Evolutionary conservation across 2,329 filamentous ascomycete species (phyloP).

Genomic region (Fusarium sambucinum): DNA sequence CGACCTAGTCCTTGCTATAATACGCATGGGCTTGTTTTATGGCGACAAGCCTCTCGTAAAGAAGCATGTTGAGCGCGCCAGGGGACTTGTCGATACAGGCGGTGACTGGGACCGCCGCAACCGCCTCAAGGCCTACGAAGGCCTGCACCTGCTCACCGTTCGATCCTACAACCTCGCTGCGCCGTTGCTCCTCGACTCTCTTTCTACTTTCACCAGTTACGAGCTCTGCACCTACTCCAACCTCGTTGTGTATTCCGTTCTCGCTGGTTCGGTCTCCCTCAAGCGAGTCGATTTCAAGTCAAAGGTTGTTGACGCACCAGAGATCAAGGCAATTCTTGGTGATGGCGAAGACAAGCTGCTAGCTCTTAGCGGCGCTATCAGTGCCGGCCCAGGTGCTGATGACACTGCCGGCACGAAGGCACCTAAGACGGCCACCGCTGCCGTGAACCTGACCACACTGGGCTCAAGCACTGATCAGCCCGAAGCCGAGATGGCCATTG

Average conservation of each 20-base stretch:
- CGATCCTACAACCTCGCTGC: slow-evolving; percentile 91
- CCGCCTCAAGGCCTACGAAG: slow-evolving; percentile 98
- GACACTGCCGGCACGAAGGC: slow-evolving; percentile 76
- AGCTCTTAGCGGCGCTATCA: slow-evolving; percentile 82
- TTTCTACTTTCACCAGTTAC: slow-evolving; percentile 98
- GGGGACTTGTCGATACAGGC: slow-evolving; percentile 89
- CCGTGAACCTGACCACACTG: slow-evolving; percentile 89
- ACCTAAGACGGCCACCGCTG: slow-evolving; percentile 67
- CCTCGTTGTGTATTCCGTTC: slow-evolving; percentile 93
- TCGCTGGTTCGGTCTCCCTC: slow-evolving; percentile 92
- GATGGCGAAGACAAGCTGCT: slow-evolving; percentile 88
- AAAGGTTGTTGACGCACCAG: slow-evolving; percentile 97
- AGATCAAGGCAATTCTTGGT: slow-evolving; percentile 97
- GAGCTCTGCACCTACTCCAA: slow-evolving; percentile 97
- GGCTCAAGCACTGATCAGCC: slow-evolving; percentile 78
- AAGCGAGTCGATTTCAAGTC: slow-evolving; percentile 99
- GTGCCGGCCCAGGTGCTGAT: slow-evolving; percentile 83
- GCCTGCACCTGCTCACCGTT: slow-evolving; percentile 90
- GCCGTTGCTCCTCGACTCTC: slow-evolving; percentile 92
- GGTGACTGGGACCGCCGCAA: slow-evolving; percentile 99
- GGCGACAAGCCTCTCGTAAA: slow-evolving; percentile 92
- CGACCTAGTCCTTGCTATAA: slow-evolving; percentile 94
- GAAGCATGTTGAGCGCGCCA: slow-evolving; percentile 92
- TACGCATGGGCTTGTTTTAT: slow-evolving; percentile 95
- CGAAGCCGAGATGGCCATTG: slow-evolving; percentile 83